phyloP scores from a whole-genome alignment of 2,329 filamentous ascomycete genomes.

The Aciculosporium take region DNA sequence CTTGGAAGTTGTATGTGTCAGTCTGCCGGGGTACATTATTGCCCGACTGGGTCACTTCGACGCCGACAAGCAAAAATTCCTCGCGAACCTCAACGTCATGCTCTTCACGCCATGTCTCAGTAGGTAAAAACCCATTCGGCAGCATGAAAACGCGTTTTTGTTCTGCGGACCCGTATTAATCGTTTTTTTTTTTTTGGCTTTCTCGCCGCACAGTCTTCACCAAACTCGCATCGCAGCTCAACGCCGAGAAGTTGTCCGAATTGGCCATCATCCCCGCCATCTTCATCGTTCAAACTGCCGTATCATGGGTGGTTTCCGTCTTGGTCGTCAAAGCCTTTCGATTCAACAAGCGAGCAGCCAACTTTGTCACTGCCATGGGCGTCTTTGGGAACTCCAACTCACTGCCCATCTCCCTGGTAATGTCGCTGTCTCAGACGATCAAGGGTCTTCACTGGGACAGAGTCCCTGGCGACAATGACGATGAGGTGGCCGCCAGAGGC shows the following conservation, averaged over 20 bases:
- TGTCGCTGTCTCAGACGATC: conserved; percentile 85
- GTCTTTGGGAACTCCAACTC: conserved; percentile 98
- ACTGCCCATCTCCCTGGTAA: conserved; percentile 85
- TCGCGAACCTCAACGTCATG: conserved; percentile 90
- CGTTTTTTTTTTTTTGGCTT: too few species aligned
- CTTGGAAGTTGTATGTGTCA: conserved; percentile 88
- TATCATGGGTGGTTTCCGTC: conserved; percentile 69
- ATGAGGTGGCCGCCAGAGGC: conserved; percentile 83
- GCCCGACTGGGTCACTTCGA: conserved; percentile 86
- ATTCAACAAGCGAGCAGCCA: conserved; percentile 72
- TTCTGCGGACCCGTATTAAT: neutral
- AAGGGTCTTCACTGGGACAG: conserved; percentile 87
- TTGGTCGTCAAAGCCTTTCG: conserved; percentile 60
- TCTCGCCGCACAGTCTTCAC: conserved; percentile 97
- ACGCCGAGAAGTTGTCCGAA: conserved; percentile 76
- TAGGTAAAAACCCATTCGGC: conserved; percentile 30
- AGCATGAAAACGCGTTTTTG: too few species aligned
- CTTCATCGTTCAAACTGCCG: conserved; percentile 72
- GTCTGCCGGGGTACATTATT: conserved; percentile 83
- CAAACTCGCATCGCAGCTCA: conserved; percentile 89
- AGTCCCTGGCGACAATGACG: conserved; percentile 83
- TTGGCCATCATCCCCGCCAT: conserved; percentile 92
- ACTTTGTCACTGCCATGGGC: conserved; percentile 95
- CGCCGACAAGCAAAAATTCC: conserved; percentile 88
- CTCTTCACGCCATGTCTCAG: conserved; percentile 94